Percentiles rank a stretch among this genome's conserved stretches.
Evolutionary conservation across 495 filamentous ascomycete species (phyloP).

Genomic region (Bacidia gigantensis): DNA sequence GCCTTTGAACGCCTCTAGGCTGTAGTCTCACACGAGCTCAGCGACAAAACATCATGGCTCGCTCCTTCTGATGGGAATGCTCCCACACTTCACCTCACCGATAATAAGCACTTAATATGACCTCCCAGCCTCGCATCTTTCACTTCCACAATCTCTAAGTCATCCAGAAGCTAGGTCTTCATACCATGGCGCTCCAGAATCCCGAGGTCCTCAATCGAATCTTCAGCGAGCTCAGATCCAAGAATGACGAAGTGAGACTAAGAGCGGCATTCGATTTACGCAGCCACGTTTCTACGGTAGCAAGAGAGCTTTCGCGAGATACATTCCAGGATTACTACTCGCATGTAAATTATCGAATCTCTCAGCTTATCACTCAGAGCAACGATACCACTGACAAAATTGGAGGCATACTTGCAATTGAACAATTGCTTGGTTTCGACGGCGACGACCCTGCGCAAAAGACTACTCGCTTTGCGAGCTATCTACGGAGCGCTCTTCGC

Average conservation of each 20-base stretch:
- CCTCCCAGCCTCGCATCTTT: too few species aligned
- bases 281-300: slow-evolving; percentile 35
- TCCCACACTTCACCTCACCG: too few species aligned
- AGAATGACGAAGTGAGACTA: slow-evolving; percentile 36
- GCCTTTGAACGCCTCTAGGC: too few species aligned
- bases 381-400: slow-evolving; percentile 76
- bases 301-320: slow-evolving; percentile 57
- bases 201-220: slow-evolving; percentile 18
- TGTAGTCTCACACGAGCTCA: too few species aligned
- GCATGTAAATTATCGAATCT: slow-evolving; percentile 60
- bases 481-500: slow-evolving; percentile 72
- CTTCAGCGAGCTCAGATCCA: slow-evolving; percentile 39
- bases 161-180: not conserved
- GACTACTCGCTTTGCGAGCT: slow-evolving; percentile 81
- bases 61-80: too few species aligned
- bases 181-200: slow-evolving; percentile 9
- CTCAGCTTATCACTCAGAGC: slow-evolving; percentile 59
- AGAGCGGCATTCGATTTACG: slow-evolving; percentile 41
- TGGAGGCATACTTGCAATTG: slow-evolving; percentile 82
- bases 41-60: too few species aligned
- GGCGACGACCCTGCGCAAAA: slow-evolving; percentile 89
- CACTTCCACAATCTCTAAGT: too few species aligned
- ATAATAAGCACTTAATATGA: too few species aligned
- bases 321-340: slow-evolving; percentile 70
- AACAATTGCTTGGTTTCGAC: slow-evolving; percentile 86